Evolutionary conservation across 805 yeast genomes (phyloP), one percentile per base, ranked within the genome.

Genomic region (Starmerella tilneyi): DNA sequence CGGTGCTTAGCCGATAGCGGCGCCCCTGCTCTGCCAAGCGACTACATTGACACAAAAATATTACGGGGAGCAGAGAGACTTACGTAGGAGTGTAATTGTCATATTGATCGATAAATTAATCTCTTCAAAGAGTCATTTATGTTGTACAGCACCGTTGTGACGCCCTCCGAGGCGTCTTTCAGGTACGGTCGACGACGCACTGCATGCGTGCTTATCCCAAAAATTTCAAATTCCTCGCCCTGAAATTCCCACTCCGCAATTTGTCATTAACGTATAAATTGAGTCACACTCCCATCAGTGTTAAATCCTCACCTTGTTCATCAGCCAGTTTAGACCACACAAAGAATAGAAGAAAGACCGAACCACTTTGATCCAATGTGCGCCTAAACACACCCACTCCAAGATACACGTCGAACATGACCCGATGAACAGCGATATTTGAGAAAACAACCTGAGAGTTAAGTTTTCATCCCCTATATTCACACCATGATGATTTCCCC

Each of bases 321-420:
- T 45, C 48, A 12, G 16, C 31, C 48, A 15, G 36, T 48, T 50
- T 43, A 41, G 46, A 33, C 52, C 49, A 39, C 34, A 41, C 27
- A 37, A 30, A 37, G 30, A 44, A 24, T 24, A 45, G 47, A 40
- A 21, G 28, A n/a, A n/a, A 33, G 38, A 41, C 12, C 24, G 20
- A 23, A 36, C 31, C 22, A n/a, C 13, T 11, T 20, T 34, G 15
- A 17, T 4, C 38, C 47, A 19, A 50, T 50, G 54, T 43, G 45
- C 46, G 52, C 51, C 52, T 50, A 50, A 50, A 45, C 47, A 27
- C 21, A 30, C 29, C 50, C 37, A 36, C 41, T 39, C 21, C 43
- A 20, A 37, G 23, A 30, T 2, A 30, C 17, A 32, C 20, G 28
- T 32, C 39, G 28, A 22, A 50, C 44, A 50, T 45, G 47, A 33